These are phyloP conservation scores for Ophiocytium majus DNA, from an alignment of 352 stramenopile genomes.

Conservation along the genomic window DNA sequence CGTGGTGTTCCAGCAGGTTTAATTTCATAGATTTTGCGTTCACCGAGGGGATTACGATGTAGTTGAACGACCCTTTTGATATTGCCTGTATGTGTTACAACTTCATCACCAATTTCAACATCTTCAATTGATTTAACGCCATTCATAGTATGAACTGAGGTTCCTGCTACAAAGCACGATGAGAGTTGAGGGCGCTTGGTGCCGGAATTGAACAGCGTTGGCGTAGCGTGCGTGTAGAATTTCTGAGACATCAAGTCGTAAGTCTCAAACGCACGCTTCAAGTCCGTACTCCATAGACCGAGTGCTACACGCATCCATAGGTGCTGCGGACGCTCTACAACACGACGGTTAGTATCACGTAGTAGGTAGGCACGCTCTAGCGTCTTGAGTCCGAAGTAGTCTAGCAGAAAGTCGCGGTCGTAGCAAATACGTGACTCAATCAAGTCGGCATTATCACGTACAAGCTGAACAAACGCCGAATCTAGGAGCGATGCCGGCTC, in stretches of 20 bases:
- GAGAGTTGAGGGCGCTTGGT: conserved; percentile 89
- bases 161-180: too few species aligned
- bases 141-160: too few species aligned
- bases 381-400: conserved; percentile 97
- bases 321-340: conserved; percentile 70
- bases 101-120: too few species aligned
- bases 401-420: conserved; percentile 86
- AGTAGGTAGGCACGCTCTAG: conserved; percentile 87
- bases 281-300: conserved; percentile 57
- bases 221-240: conserved; percentile 95
- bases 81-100: too few species aligned
- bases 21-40: too few species aligned
- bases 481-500: conserved; percentile 71
- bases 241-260: conserved; percentile 93
- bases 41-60: too few species aligned
- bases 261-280: conserved; percentile 80
- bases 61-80: too few species aligned
- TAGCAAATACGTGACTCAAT: conserved; percentile 72
- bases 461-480: conserved; percentile 77
- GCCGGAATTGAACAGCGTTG: conserved; percentile 93
- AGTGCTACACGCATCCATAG: conserved; percentile 89
- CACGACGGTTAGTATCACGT: conserved; percentile 70
- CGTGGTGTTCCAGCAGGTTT: too few species aligned
- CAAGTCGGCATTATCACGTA: conserved; percentile 62
- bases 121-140: too few species aligned